Conservation (phyloP, 441 rosid species). For the Syzygium syzygioides region DNA sequence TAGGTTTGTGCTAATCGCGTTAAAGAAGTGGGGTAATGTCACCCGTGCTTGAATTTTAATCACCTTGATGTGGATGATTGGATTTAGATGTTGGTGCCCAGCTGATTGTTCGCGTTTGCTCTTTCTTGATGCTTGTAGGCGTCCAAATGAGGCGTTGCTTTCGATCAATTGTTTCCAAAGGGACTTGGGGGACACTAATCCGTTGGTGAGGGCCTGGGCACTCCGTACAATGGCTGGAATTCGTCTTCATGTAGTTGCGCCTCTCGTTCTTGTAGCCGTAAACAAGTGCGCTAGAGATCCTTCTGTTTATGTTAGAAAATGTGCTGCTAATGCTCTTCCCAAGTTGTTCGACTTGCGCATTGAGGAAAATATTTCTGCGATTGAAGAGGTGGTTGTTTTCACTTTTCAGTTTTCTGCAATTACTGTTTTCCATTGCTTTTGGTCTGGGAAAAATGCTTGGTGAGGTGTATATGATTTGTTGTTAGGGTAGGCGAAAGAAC, state of each 20-base stretch:
- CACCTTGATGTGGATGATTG: not conserved
- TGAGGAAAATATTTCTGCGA: conserved; percentile 63
- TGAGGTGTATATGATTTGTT: not conserved
- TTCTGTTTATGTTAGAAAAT: conserved; percentile 83
- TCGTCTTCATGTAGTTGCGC: conserved; percentile 78
- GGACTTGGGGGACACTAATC: conserved; percentile 93
- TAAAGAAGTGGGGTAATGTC: not conserved
- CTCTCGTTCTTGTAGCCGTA: conserved; percentile 78
- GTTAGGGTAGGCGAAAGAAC: not conserved
- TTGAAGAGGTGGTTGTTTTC: conserved; percentile 59
- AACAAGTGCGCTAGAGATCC: conserved; percentile 88
- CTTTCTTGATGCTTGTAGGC: conserved; percentile 38
- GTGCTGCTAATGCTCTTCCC: conserved; percentile 96
- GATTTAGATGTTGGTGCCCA: not conserved
- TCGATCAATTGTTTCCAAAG: conserved; percentile 91
- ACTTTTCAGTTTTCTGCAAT: not conserved
- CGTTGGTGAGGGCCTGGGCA: conserved; percentile 95
- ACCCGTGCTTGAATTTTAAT: not conserved
- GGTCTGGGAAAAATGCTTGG: not conserved
- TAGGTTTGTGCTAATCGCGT: not conserved
- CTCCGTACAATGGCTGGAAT: conserved; percentile 97
- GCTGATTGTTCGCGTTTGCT: not conserved
- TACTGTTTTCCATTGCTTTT: not conserved
- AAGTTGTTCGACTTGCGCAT: conserved; percentile 79
- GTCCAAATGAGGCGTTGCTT: conserved; percentile 92